Conservation (phyloP, 768 basidiomycete genomes). For the Agrocybe chaxingu region DNA sequence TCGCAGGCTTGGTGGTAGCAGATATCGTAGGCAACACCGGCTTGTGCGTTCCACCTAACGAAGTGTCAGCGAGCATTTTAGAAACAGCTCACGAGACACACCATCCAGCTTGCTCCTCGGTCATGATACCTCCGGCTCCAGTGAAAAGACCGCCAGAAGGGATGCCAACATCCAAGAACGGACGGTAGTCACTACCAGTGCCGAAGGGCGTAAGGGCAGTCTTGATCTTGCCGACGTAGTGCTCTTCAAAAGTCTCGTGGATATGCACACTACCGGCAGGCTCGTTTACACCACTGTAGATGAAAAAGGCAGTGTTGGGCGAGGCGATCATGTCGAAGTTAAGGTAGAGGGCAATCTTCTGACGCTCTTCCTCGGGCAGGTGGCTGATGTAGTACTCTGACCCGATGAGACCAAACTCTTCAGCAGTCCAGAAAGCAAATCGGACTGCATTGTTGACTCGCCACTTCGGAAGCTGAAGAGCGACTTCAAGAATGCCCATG, state of each 20-base stretch:
- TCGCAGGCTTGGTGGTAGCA: constrained; percentile 30
- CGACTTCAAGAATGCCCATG: constrained; percentile 25
- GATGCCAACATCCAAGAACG: constrained; percentile 27
- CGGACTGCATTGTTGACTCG: constrained; percentile 27
- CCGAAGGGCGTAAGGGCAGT: constrained; percentile 23
- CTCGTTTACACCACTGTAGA: constrained; percentile 27
- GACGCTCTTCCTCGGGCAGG: constrained; percentile 20
- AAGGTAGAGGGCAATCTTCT: constrained; percentile 30
- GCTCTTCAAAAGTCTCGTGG: constrained; percentile 26
- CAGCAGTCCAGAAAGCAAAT: constrained; percentile 31
- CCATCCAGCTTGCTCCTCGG: constrained; percentile 21
- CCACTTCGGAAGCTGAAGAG: constrained; percentile 24
- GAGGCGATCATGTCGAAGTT: constrained; percentile 35
- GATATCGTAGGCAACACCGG: constrained; percentile 23
- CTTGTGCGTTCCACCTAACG: constrained; percentile 26
- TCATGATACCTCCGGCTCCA: constrained; percentile 27
- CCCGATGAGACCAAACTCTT: constrained; percentile 29
- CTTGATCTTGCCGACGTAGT: constrained; percentile 16
- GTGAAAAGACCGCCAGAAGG: constrained; percentile 28
- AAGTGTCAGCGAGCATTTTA: background rate
- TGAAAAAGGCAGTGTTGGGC: constrained; percentile 24
- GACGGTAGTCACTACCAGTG: constrained; percentile 28
- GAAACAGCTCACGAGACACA: constrained; percentile 5
- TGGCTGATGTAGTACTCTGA: constrained; percentile 26
- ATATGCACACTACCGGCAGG: constrained; percentile 28